Evolutionary conservation across 1,139 yeast genomes (phyloP).

Genomic region (Kluyveromyces sp.): DNA sequence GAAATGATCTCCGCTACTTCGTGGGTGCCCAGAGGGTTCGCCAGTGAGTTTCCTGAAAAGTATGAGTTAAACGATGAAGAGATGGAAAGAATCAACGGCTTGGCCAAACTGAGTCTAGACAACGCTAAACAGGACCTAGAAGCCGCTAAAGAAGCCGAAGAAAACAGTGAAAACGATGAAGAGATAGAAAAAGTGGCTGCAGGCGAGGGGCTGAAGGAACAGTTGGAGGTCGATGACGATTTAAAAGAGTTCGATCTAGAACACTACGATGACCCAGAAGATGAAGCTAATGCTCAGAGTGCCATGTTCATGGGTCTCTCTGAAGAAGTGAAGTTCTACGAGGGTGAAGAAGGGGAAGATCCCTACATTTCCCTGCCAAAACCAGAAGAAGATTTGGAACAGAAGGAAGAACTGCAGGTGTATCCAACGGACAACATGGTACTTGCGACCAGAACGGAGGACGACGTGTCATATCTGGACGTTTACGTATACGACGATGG

Average conservation of each 20-base stretch:
- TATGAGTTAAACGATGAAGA: slow-evolving; percentile 88
- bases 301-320: slow-evolving; percentile 68
- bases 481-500: slow-evolving; percentile 94
- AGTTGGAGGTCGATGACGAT: slow-evolving; percentile 68
- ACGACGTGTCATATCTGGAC: slow-evolving; percentile 85
- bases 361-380: slow-evolving; percentile 71
- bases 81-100: slow-evolving; percentile 78
- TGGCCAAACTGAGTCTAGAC: slow-evolving; percentile 75
- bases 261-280: slow-evolving; percentile 60
- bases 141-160: slow-evolving; percentile 28
- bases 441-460: slow-evolving; percentile 91
- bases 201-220: slow-evolving; percentile 37
- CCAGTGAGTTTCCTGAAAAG: slow-evolving; percentile 85
- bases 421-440: slow-evolving; percentile 87
- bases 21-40: slow-evolving; percentile 97
- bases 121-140: slow-evolving; percentile 63
- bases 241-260: slow-evolving; percentile 83
- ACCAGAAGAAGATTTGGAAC: slow-evolving; percentile 58
- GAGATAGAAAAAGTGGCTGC: slow-evolving; percentile 21
- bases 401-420: slow-evolving; percentile 76
- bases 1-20: slow-evolving; percentile 81
- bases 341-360: slow-evolving; percentile 58
- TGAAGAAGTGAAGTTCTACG: slow-evolving; percentile 47
- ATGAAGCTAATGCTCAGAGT: slow-evolving; percentile 40
- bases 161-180: slow-evolving; percentile 21